Evolutionary conservation across 768 basidiomycete genomes (phyloP).

Genomic region (Xerocomus spinulosus): DNA sequence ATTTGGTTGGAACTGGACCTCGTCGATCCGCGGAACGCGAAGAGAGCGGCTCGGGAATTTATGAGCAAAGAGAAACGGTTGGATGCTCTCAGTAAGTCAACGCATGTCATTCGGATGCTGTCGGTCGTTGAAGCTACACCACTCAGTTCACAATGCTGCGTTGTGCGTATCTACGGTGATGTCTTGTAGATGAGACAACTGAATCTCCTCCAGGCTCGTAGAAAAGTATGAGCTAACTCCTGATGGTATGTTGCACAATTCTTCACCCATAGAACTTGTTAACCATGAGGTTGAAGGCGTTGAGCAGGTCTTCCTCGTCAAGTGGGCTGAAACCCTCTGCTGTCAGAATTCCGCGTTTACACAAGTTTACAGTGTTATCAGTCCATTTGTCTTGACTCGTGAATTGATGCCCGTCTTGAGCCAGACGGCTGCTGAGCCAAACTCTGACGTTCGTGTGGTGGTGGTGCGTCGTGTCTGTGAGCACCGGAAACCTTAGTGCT

Average conservation of each 20-base stretch:
- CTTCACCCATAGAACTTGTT: not conserved
- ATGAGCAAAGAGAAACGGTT: conserved; percentile 46
- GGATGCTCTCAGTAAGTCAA: conserved; percentile 46
- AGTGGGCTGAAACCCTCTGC: conserved; percentile 30
- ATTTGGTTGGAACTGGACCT: conserved; percentile 51
- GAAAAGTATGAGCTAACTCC: conserved; percentile 18
- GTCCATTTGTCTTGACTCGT: conserved; percentile 53
- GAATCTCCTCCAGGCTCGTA: conserved; percentile 14
- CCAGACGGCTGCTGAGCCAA: conserved; percentile 42
- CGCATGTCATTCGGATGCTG: not conserved
- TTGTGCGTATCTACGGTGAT: conserved; percentile 30
- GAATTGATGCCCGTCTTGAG: conserved; percentile 50
- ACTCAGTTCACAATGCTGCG: conserved; percentile 53
- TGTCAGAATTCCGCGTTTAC: not conserved
- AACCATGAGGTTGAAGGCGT: conserved; percentile 31
- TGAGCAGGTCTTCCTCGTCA: conserved; percentile 38
- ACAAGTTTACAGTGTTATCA: conserved; percentile 36
- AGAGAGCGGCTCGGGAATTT: conserved; percentile 46
- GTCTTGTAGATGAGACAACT: conserved; percentile 5
- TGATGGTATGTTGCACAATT: conserved; percentile 22
- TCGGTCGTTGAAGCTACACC: not conserved
- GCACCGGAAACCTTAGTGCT: not conserved
- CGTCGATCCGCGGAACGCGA: conserved; percentile 43
- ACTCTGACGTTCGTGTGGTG: conserved; percentile 58
- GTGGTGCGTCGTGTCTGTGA: conserved; percentile 36